Evolutionary conservation across 495 filamentous ascomycete species (phyloP), one percentile per base, ranked within the genome.

Genomic region (Aspergillus biplanus): DNA sequence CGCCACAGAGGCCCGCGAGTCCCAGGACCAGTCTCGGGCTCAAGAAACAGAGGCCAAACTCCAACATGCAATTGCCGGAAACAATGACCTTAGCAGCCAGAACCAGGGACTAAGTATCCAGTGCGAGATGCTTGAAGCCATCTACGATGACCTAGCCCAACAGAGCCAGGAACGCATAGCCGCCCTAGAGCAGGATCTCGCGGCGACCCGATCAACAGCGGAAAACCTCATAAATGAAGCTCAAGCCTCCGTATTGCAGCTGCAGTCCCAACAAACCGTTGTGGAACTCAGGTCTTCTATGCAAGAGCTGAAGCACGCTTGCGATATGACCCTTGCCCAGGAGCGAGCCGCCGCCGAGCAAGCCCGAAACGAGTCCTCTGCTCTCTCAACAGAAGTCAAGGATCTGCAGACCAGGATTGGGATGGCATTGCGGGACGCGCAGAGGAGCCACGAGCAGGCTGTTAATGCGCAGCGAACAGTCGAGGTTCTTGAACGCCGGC

Each of bases 361-460:
- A 13, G 61, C 63, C 8, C 50, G 4, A 5, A 46, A 47, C 5
- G 21, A 35, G 27, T 54, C 44, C 27, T 31, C 9, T 1, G 27
- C n/a, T 3, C 57, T 66, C 34, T 15, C 18, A 5, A 12, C 34
- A 13, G 62, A 66, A 32, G 12, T 52, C 42, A 32, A 37, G 0
- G 61, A 56, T 31, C 21, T 61, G 5, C 48, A 66, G 13, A 48
- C 0, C 2, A 57, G 42, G 12, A 34, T 67, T 27, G 58, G 34
- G 0, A 46, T 65, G 44, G 60, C 68, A 0, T 56, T 64, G 65
- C 42, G 58, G 13, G 68, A 67, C 34, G 57, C 65, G 7, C 57
- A 67, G 13, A 31, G 53, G 34, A 49, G 44, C 58, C 33, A 59
- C 47, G 47, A 67, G 37, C 21, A 63, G 16, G 53, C 57, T 9